Evolutionary conservation across 495 filamentous ascomycete genomes (phyloP), one percentile per base, ranked within the genome.

Genomic region (Podospora fimiseda): DNA sequence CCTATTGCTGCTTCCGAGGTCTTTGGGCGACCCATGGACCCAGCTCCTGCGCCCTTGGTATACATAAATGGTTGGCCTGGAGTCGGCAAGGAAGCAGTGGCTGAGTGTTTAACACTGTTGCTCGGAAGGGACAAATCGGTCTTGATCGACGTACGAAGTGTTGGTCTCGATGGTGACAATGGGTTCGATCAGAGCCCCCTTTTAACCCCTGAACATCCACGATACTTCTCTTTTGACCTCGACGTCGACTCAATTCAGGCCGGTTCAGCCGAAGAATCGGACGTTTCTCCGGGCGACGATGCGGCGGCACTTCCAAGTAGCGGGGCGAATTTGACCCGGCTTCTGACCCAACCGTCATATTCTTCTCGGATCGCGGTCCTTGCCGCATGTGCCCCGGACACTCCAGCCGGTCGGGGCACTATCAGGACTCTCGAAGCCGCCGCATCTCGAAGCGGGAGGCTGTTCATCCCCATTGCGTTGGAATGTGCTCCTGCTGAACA

Each of bases 51-150:
- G 5, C 64, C 64, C 24, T 51, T 67, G 18, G 50, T 67, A 5
- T 59, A 51, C 41, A 65, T 67, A 53, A 67, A 67, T 47, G 64
- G 64, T 40, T 51, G 51, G 55, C 58, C 52, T 3, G 64, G 61
- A 46, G 60, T 62, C 16, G 64, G 64, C 22, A 65, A 67, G 55
- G 45, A 60, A 30, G 57, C 62, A 2, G 58, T 63, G 2, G 62
- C 62, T 44, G 62, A 65, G 52, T 58, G 52, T 19, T 54, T 67
- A 37, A 48, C 56, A 1, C 37, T 58, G 16, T 46, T 65, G 11
- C 56, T 67, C 5, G 62, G 62, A 21, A 19, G 9, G 21, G 62
- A 65, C 22, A 61, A 61, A 54, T 53, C 55, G 33, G 21, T 64
- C 5, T 55, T 67, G 14, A 40, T 67, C 36, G 56, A 64, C 33